phyloP scores from a whole-genome alignment of 805 yeast genomes.

The Candida loeiensis region DNA sequence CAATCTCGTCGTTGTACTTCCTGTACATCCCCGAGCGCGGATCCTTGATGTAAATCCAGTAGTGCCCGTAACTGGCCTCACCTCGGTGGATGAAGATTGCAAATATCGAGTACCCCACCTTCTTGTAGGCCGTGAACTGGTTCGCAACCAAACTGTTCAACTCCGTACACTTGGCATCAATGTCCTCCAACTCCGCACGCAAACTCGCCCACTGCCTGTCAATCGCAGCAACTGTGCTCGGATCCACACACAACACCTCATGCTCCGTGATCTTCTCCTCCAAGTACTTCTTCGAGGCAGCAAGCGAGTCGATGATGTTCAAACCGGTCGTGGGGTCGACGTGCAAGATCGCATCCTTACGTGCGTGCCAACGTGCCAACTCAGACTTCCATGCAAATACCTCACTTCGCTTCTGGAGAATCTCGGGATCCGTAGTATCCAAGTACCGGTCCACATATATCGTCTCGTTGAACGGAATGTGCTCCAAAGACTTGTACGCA shows the following conservation, averaged over 20 bases:
- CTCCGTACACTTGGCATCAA: conserved; percentile 40
- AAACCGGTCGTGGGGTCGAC: conserved; percentile 37
- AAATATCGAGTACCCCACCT: conserved; percentile 76
- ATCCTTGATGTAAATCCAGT: conserved; percentile 92
- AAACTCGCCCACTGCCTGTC: conserved; percentile 45
- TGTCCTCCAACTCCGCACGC: conserved; percentile 40
- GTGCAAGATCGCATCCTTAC: conserved; percentile 40
- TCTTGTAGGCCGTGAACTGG: conserved; percentile 60
- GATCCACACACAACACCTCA: conserved; percentile 35
- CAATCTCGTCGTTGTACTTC: conserved; percentile 92
- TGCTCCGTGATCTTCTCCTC: conserved; percentile 37
- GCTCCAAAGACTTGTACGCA: conserved; percentile 80
- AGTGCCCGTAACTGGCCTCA: conserved; percentile 94
- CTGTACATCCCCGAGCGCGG: conserved; percentile 64
- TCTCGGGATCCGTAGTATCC: conserved; percentile 58
- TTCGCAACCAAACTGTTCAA: conserved; percentile 49
- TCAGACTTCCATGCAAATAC: conserved; percentile 62
- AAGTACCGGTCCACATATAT: conserved; percentile 86
- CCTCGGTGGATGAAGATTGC: conserved; percentile 95
- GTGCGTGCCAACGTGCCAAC: conserved; percentile 36
- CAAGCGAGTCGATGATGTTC: conserved; percentile 40
- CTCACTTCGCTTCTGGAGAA: conserved; percentile 52
- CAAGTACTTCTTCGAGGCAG: conserved; percentile 56
- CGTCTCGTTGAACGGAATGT: conserved; percentile 72
- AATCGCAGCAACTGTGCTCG: conserved; percentile 47